Evolutionary conservation across 2,329 filamentous ascomycete species (phyloP), one percentile per base, ranked within the genome.

Genomic region (Cercospora berteroae): DNA sequence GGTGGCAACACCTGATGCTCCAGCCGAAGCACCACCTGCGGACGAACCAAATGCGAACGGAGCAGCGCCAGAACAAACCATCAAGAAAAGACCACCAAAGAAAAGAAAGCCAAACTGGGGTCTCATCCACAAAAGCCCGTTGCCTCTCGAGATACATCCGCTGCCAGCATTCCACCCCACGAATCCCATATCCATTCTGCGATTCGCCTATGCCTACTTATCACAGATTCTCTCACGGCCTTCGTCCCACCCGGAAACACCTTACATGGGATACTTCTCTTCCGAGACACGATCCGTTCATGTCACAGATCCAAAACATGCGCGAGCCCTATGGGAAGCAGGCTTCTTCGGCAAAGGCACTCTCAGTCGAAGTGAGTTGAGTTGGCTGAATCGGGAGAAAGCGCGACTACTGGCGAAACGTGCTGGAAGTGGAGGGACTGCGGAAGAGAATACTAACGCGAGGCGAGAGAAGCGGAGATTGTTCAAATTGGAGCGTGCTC

Each of bases 341-440:
- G 95, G 95, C 5, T 99, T 99, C 80, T 99, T 94, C 79, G 96
- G 96, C 58, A 97, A 97, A 79, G 95, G 95, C 55, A 94, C 84
- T 73, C 83, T 98, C 67, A 97, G 94, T 81, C 88, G 96, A 74
- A 97, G 94, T 83, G 94, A 99, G 78, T 94, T 94, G 3, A 95
- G 89, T 73, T 99, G 95, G 95, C 80, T 97, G 60, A 91, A 91
- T 71, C 86, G 91, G 70, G 93, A 97, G 79, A 90, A 92, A 78
- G 88, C 90, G 29, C 86, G 90, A 60, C 81, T 88, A 27, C 85
- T 87, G 59, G 74, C 75, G 12, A 62, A 69, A 52, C 63, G 67
- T 27, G 60, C 50, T 3, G 69, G 73, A 59, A 29, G 56, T 16
- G 72, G 73, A 20, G 72, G 72, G 1, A 95, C 95, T 52, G 94